Conservation (phyloP, 2,329 filamentous ascomycete species). For the Neoarthrinium moseri region DNA sequence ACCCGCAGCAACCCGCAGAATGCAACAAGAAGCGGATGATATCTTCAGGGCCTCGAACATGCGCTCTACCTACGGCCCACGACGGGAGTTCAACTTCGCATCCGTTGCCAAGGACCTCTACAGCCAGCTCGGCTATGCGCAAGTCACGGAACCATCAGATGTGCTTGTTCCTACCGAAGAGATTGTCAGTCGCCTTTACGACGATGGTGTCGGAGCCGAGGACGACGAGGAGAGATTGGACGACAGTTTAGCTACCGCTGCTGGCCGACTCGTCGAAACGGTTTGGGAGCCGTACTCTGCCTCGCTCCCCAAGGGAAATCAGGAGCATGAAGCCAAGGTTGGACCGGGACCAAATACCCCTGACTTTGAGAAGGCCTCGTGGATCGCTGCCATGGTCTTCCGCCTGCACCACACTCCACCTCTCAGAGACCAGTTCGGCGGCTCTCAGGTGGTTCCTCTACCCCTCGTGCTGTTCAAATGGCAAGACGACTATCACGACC, state of each 20-base stretch:
- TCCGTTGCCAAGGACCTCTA: conserved; percentile 72
- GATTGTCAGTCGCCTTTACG: conserved; percentile 64
- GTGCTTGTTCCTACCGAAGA: conserved; percentile 76
- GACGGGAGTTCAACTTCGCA: conserved; percentile 63
- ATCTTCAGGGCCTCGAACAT: conserved; percentile 53
- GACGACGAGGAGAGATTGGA: conserved; percentile 58
- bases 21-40: conserved; percentile 54
- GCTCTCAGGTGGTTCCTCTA: conserved; percentile 50
- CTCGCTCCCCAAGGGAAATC: conserved; percentile 44
- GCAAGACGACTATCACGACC: conserved; percentile 74
- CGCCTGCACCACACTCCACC: conserved; percentile 70
- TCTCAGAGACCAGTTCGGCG: conserved; percentile 33
- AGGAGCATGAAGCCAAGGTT: conserved; percentile 59
- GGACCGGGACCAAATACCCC: conserved; percentile 62
- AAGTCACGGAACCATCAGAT: conserved; percentile 66
- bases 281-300: conserved; percentile 57
- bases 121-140: conserved; percentile 54
- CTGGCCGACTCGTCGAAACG: conserved; percentile 45
- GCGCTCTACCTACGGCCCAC: conserved; percentile 35
- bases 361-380: conserved; percentile 73
- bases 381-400: conserved; percentile 74
- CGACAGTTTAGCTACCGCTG: conserved; percentile 52
- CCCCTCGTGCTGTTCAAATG: conserved; percentile 81
- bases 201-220: conserved; percentile 55
- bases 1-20: conserved; percentile 51